Base-by-base conservation (phyloP, 352 stramenopile genomes). In the Globisporangium parvum region DNA sequence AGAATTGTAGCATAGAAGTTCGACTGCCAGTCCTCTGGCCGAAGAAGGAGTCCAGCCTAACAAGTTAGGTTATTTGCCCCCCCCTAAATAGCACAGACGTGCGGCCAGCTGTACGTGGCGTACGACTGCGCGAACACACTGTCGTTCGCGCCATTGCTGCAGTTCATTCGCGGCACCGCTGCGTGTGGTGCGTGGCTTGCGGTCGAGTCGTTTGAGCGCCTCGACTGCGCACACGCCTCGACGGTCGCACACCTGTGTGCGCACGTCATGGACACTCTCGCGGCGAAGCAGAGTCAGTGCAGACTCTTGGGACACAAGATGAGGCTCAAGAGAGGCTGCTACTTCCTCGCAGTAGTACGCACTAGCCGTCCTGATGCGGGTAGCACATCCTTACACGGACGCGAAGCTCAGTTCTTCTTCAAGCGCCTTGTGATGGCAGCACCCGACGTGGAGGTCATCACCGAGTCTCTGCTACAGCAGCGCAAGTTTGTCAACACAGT, bases 101-200 rank as follows among this genome's bases (percentile, higher is more conserved):
- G 80, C 47, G 83, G 75, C 11, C 73, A 74, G 2, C 51, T 93
- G 0, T 75, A 67, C 15, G 57, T 80, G 5, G 60, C 51, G 3
- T 82, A 71, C 45, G 63, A 80, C 9, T 75, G 72, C 18, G 51
- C 51, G 6, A 74, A 72, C 20, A 21, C 53, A 1, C 53, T 57
- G 6, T 62, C 61, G 6, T 64, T 85, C 24, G 56, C 78, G 3
- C 46, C 57, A 1, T 28, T 88, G 12, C 51, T 58, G 0, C 65
- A 69, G 49, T 84, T 82, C 26, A 39, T 87, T 18, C 87, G 80
- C 56, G 82, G 74, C 0, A 66, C 72, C 3, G 69, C 76, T 14
- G 63, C 70, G 0, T 75, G 62, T n/a, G 78, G 74, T 4, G 76
- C 79, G 17, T 89, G 79, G 79, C 53, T 92, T 15, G 71, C 67